These are phyloP conservation scores for Claviceps citrina DNA, from an alignment of 2,329 filamentous ascomycete genomes.

Conservation along the genomic window DNA sequence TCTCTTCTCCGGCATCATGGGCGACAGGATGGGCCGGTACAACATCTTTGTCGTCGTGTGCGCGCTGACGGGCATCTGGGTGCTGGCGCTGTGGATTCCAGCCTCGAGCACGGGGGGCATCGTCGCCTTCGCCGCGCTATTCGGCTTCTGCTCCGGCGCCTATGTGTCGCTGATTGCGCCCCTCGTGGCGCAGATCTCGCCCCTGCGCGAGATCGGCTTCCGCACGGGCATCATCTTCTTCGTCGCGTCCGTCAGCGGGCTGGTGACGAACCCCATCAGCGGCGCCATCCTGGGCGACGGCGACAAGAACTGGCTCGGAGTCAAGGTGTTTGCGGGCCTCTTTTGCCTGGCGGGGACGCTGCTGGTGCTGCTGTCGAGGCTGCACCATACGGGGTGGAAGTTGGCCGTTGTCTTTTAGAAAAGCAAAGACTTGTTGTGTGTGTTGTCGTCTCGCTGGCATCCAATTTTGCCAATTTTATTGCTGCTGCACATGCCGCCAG, in stretches of 20 bases:
- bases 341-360: slow-evolving; percentile 17
- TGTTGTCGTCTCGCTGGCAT: too few relatives aligned
- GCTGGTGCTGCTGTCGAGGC: slow-evolving; percentile 12
- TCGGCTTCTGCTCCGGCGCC: slow-evolving; percentile 27
- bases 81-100: slow-evolving; percentile 2
- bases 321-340: slow-evolving; percentile 23
- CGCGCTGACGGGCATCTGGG: slow-evolving; percentile 2
- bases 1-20: slow-evolving; percentile 17
- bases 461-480: too few relatives aligned
- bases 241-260: slow-evolving; percentile 37
- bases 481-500: too few relatives aligned
- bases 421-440: too few relatives aligned
- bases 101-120: slow-evolving; percentile 19
- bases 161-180: slow-evolving; percentile 24
- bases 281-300: slow-evolving; percentile 25
- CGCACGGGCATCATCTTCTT: slow-evolving; percentile 29
- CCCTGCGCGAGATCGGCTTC: slow-evolving; percentile 14
- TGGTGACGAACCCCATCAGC: slow-evolving; percentile 42
- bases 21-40: slow-evolving; percentile 23
- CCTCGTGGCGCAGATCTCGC: slow-evolving; percentile 32
- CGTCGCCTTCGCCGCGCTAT: slow-evolving; percentile 26
- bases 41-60: slow-evolving; percentile 29
- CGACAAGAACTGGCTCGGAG: slow-evolving; percentile 16
- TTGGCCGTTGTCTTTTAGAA: slow-evolving; percentile 13
- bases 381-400: slow-evolving; percentile 14